Base-by-base conservation (phyloP, 2,329 filamentous ascomycete species). In the Penicillium brasilianum region DNA sequence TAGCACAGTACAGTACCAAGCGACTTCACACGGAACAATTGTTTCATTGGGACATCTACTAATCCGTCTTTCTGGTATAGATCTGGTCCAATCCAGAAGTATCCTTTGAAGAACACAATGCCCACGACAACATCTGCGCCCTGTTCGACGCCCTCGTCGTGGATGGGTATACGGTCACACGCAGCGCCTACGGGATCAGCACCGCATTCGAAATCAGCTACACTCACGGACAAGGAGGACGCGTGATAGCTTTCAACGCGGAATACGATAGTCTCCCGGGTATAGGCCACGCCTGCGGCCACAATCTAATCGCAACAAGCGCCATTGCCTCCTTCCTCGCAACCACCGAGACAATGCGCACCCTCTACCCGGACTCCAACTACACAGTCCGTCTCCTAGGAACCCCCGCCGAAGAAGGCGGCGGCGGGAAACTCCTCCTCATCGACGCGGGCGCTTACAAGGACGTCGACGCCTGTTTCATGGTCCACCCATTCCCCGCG, bases 361-460 rank as follows among this genome's bases (percentile, higher is more conserved):
- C 50, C 2, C 30, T 55, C 4, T 54, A 63, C 11, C 44, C 59
- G 0, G 60, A 66, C 39, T 41, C 54, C 22, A 54, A 53, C 0
- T 62, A 62, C 28, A 56, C 68, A 6, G 61, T 69, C 14, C 64
- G 66, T 7, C 55, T 75, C 9, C 62, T 74, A 10, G 71, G 72
- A 9, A 74, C 72, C 14, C 70, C 72, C 0, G 70, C 71, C 30
- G 71, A 72, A 58, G 71, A 74, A 57, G 56, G 60, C 34, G 66
- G 67, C 8, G 72, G 72, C 25, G 72, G 73, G n/a, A 75, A 75
- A 54, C 57, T 71, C 16, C 62, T 69, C 18, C 72, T 81, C 13
- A 72, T 79, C 32, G 64, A 78, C 37, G 74, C 75, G 10, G 77
- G 78, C 25, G 77, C 77, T 3, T 78, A 75, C 62, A 64, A 70